A percentile compares a stretch with the other conserved stretches of the same genome.
phyloP scores from a whole-genome alignment of 225 moss, liverwort and hornwort species.

The Polytrichum commune region DNA sequence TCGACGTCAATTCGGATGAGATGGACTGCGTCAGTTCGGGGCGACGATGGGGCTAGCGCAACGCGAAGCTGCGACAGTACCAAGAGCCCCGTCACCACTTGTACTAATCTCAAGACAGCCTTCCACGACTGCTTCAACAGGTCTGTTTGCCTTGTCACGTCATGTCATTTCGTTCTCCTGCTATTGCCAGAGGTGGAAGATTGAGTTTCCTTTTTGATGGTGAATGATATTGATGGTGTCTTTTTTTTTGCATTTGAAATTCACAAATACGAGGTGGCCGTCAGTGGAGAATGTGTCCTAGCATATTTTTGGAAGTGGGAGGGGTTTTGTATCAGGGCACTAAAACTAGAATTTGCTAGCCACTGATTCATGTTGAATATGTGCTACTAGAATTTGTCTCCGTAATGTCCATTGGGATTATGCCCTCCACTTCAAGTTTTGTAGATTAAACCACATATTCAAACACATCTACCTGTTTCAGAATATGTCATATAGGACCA shows the following conservation, averaged over 20 bases:
- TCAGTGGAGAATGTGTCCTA: too few relatives aligned
- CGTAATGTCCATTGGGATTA: too few relatives aligned
- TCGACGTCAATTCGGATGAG: neutral
- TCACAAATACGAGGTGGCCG: neutral
- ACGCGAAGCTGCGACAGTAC: neutral
- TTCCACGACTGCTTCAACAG: constrained; percentile 13
- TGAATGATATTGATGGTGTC: neutral
- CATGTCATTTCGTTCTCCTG: neutral
- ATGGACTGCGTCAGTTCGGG: neutral
- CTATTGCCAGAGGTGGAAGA: neutral
- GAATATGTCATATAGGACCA: too few relatives aligned
- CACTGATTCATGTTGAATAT: too few relatives aligned
- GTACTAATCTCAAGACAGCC: constrained; percentile 8
- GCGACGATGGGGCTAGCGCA: neutral
- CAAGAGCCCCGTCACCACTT: neutral
- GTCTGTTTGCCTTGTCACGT: neutral
- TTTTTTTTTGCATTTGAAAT: neutral
- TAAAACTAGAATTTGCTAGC: too few relatives aligned
- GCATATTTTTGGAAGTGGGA: too few relatives aligned
- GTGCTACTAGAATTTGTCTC: too few relatives aligned
- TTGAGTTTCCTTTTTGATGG: neutral
- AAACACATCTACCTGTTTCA: too few relatives aligned
- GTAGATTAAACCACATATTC: too few relatives aligned
- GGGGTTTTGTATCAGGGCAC: too few relatives aligned
- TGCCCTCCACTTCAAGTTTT: too few relatives aligned